These are phyloP conservation scores for Aspergillus carlsbadensis DNA, from an alignment of 495 filamentous ascomycete genomes.

Conservation along the genomic window DNA sequence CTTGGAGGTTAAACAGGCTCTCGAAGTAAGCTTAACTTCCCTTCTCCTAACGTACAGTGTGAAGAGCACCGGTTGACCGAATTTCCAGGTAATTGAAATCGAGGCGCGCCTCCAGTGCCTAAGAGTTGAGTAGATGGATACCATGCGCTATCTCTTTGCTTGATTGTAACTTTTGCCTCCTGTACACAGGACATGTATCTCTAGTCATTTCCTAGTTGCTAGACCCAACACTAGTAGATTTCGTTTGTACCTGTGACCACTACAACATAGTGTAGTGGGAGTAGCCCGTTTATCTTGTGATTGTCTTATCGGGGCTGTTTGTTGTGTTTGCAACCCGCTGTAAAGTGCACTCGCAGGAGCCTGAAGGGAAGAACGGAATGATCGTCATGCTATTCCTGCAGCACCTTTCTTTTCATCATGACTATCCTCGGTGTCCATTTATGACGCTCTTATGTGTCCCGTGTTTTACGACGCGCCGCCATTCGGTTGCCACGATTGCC, in stretches of 20 bases:
- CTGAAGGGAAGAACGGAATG: neutral
- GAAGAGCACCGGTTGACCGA: slow-evolving; percentile 20
- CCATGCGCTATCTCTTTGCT: slow-evolving; percentile 33
- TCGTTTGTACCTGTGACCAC: slow-evolving; percentile 31
- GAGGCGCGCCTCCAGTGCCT: slow-evolving; percentile 52
- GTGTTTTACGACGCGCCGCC: neutral
- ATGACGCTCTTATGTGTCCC: neutral
- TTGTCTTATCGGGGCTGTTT: slow-evolving; percentile 15
- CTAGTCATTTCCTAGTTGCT: slow-evolving; percentile 42
- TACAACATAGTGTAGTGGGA: too few species aligned
- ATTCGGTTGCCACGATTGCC: neutral
- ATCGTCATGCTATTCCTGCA: neutral
- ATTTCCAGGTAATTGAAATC: slow-evolving; percentile 46
- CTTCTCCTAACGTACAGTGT: neutral
- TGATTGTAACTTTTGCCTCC: slow-evolving; percentile 36
- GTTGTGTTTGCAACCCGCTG: slow-evolving; percentile 23
- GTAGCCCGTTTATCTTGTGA: neutral
- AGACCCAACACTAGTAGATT: slow-evolving; percentile 46
- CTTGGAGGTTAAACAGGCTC: slow-evolving; percentile 90
- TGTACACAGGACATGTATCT: slow-evolving; percentile 45
- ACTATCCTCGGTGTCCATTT: neutral
- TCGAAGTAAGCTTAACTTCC: slow-evolving; percentile 80
- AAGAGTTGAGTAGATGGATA: slow-evolving; percentile 46
- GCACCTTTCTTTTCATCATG: neutral
- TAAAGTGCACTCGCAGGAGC: slow-evolving; percentile 8